Evolutionary conservation across 495 filamentous ascomycete species (phyloP), one percentile per base, ranked within the genome.

Genomic region (Neurospora sp.): DNA sequence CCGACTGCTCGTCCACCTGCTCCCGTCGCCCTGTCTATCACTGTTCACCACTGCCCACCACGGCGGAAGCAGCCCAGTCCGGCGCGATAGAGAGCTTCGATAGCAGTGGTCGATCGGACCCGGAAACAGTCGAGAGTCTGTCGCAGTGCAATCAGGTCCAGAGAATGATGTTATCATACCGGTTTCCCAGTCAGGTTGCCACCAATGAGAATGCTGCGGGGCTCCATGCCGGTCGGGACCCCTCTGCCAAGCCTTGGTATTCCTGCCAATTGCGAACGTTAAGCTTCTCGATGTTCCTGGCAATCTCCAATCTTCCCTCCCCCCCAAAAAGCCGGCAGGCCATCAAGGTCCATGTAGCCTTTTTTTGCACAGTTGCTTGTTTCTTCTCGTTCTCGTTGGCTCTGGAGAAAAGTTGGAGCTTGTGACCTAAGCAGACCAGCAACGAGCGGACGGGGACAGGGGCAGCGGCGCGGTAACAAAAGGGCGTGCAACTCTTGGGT

Each of bases 121-220:
- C 48, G 71, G 73, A 77, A 76, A 74, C 74, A 71, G 59, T 39
- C 37, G 37, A 38, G 37, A 38, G 9, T 38, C 69, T 71, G 37
- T 72, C 31, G 74, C 54, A 62, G 54, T 34, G 54, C 24, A 62
- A 62, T 31, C 28, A 34, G 54, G 24, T 62, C 54, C 54, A 73
- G 73, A 73, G 69, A 31, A 80, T 80, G 79, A 81, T 78, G 79
- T 73, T 75, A 79, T 80, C 74, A 76, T 73, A 69, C 75, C 62
- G 76, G 76, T 77, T 77, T 74, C 71, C 48, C 54, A 48, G 59
- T 45, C 72, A 40, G 17, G 10, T 40, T 39, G 15, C 70, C 36
- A 75, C 78, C 77, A 79, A 76, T 77, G 36, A 40, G 43, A n/a
- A 7, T 62, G 34, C 4, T 34, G 54, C 31, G 73, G 75, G 69